Percentiles rank a stretch among this genome's conserved stretches.
phyloP scores from a whole-genome alignment of 352 stramenopile genomes.

The Globisporangium mamillatum region DNA sequence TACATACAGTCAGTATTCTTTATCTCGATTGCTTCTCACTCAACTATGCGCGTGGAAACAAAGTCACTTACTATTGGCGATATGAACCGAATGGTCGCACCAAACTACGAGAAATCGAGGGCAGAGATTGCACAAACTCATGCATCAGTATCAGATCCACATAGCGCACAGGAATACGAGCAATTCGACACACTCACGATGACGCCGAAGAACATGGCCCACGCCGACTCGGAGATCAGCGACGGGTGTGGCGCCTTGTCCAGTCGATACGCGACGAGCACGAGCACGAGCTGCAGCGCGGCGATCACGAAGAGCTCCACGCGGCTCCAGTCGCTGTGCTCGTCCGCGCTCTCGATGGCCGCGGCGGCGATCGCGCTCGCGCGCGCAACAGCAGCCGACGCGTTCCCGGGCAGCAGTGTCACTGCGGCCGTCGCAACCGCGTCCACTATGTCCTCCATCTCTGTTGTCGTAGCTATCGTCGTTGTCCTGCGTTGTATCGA shows the following conservation, averaged over 20 bases:
- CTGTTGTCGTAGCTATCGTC: neutral
- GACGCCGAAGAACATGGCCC: conserved; percentile 82
- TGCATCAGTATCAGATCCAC: neutral
- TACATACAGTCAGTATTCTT: neutral
- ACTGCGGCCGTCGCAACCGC: conserved; percentile 20
- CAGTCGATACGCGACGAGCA: conserved; percentile 79
- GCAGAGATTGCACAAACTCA: neutral
- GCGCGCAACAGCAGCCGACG: conserved; percentile 13
- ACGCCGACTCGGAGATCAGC: conserved; percentile 80
- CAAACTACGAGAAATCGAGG: conserved; percentile 45
- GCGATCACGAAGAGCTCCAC: conserved; percentile 80
- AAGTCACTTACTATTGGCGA: conserved; percentile 54
- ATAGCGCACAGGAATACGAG: neutral
- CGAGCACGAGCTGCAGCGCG: conserved; percentile 75
- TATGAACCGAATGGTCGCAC: conserved; percentile 67
- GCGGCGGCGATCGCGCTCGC: conserved; percentile 17
- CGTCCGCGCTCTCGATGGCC: conserved; percentile 21
- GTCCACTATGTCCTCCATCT: neutral
- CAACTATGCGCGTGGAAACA: neutral
- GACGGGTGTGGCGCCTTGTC: conserved; percentile 60
- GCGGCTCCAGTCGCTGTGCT: conserved; percentile 55
- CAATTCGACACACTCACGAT: conserved; percentile 39
- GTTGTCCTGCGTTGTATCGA: neutral
- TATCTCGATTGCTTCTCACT: neutral
- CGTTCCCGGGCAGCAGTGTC: conserved; percentile 16